Percentiles rank a stretch among this genome's conserved stretches.
Conservation (phyloP, 805 yeast genomes). For the Wickerhamiella kurtzmanii region DNA sequence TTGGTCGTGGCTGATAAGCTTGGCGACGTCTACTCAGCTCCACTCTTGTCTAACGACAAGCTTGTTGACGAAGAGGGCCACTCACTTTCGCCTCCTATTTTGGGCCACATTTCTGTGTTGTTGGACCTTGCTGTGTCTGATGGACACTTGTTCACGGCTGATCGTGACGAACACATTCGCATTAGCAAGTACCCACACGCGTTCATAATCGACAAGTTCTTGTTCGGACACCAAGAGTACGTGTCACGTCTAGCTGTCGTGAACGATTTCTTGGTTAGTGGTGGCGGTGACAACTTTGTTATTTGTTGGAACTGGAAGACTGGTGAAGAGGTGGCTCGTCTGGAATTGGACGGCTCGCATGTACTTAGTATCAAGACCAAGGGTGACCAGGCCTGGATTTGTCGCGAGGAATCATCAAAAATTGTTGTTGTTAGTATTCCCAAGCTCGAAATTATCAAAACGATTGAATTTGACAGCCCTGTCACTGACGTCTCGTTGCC, state of each 20-base stretch:
- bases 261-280: slow-evolving; percentile 50
- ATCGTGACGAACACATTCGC: slow-evolving; percentile 92
- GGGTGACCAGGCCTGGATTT: not conserved
- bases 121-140: slow-evolving; percentile 44
- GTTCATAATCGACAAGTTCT: slow-evolving; percentile 64
- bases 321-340: slow-evolving; percentile 35
- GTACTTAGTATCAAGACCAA: not conserved
- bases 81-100: slow-evolving; percentile 44
- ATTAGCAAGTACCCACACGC: slow-evolving; percentile 68
- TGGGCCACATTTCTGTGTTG: slow-evolving; percentile 96
- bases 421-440: not conserved
- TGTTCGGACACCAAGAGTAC: slow-evolving; percentile 78
- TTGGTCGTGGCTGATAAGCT: slow-evolving; percentile 82
- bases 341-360: slow-evolving; percentile 32
- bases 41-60: slow-evolving; percentile 29
- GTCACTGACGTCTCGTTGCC: not conserved
- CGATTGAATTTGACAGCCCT: not conserved
- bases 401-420: not conserved
- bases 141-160: slow-evolving; percentile 58
- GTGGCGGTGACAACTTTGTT: slow-evolving; percentile 78
- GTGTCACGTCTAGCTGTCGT: slow-evolving; percentile 51
- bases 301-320: slow-evolving; percentile 69
- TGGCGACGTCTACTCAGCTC: slow-evolving; percentile 67
- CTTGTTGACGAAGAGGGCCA: slow-evolving; percentile 19
- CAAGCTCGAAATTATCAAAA: not conserved